Evolutionary conservation across 2,329 filamentous ascomycete species (phyloP).

Genomic region (Diaporthe aspalathi): DNA sequence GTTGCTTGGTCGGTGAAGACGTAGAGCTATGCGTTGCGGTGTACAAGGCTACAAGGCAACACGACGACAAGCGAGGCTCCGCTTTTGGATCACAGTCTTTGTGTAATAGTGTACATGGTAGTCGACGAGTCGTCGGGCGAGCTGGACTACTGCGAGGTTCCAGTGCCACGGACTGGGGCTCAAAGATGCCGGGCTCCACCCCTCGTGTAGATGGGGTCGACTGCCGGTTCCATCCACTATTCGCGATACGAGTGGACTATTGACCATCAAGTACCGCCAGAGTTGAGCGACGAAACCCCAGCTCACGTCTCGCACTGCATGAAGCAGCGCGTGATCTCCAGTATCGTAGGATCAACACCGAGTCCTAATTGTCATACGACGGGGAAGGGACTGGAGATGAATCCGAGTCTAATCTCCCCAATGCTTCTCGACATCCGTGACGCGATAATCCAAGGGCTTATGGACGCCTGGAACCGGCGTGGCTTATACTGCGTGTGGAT

Average conservation of each 20-base stretch:
- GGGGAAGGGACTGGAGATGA: background rate
- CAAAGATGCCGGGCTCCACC: background rate
- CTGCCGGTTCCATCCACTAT: background rate
- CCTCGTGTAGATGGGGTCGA: background rate
- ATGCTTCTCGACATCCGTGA: background rate
- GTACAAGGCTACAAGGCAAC: background rate
- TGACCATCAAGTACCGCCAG: background rate
- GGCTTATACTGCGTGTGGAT: constrained; percentile 27
- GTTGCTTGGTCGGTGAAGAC: background rate
- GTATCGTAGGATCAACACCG: constrained; percentile 3
- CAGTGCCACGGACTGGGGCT: constrained; percentile 20
- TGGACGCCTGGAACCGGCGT: constrained; percentile 22
- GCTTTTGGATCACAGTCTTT: background rate
- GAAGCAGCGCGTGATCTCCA: background rate
- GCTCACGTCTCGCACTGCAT: background rate
- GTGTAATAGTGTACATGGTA: background rate
- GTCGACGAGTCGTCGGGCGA: background rate
- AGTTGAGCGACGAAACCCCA: background rate
- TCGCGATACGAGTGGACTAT: constrained; percentile 4
- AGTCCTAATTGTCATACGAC: constrained; percentile 19
- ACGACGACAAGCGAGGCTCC: constrained; percentile 11
- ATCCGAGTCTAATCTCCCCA: background rate
- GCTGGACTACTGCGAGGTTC: background rate
- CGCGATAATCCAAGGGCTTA: background rate
- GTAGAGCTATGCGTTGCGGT: background rate